Evolutionary conservation across 2,329 filamentous ascomycete genomes (phyloP).

Genomic region (Tolypocladium cylindrosporum): DNA sequence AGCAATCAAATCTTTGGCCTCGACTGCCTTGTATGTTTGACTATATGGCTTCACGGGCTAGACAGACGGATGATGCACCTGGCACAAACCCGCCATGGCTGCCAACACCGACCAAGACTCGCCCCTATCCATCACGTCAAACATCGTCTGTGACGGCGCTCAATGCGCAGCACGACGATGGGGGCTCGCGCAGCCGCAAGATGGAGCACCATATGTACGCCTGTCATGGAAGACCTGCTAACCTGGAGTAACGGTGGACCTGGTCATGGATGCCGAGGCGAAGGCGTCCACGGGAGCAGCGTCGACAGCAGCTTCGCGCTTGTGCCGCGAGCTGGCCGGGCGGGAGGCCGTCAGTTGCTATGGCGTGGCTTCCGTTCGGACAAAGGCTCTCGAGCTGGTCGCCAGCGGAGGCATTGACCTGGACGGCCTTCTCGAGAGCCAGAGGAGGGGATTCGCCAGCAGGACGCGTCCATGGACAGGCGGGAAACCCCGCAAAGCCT

Average conservation of each 20-base stretch:
- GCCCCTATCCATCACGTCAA: constrained; percentile 33
- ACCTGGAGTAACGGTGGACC: constrained; percentile 33
- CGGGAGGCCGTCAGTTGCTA: constrained; percentile 25
- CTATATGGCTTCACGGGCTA: too few relatives aligned
- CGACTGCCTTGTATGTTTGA: too few relatives aligned
- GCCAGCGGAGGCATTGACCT: constrained; percentile 33
- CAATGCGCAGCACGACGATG: constrained; percentile 13
- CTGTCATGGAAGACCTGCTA: constrained; percentile 34
- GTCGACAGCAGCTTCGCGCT: constrained; percentile 24
- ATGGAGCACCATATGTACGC: constrained; percentile 35
- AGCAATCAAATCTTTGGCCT: neutral
- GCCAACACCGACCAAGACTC: constrained; percentile 23
- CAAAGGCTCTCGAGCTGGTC: constrained; percentile 34
- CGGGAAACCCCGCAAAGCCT: neutral
- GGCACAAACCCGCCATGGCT: constrained; percentile 9
- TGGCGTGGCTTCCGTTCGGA: constrained; percentile 34
- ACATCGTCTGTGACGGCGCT: constrained; percentile 26
- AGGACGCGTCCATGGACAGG: neutral
- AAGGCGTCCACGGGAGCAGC: constrained; percentile 10
- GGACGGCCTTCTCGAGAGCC: constrained; percentile 6
- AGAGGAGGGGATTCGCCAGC: constrained; percentile 3
- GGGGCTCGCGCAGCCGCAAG: constrained; percentile 7
- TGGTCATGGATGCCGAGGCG: constrained; percentile 32
- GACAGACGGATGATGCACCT: neutral
- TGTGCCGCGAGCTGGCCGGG: constrained; percentile 27